Evolutionary conservation across 768 basidiomycete genomes (phyloP), one percentile per base, ranked within the genome.

Genomic region (Sutorius australiensis): DNA sequence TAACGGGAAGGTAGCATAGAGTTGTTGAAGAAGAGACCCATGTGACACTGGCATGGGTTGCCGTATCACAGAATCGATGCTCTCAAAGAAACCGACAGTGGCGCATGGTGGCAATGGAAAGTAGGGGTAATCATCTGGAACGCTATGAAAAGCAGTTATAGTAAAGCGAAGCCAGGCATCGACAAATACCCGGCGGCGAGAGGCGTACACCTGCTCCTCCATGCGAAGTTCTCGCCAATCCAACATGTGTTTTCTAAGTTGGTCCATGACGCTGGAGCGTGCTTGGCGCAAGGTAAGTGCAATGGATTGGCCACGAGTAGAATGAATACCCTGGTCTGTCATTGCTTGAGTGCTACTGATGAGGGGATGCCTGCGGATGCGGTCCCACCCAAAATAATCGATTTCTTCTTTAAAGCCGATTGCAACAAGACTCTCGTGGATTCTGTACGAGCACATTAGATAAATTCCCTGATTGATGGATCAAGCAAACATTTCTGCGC

Each of bases 381-480:
- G 70, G 21, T 67, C 63, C 67, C 67, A 71, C 21, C 63, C 63
- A 51, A 69, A 65, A 57, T 60, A 37, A 38, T 65, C 58, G 3
- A 68, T 63, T 39, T 71, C 67, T 37, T 67, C 59, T 47, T 31
- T 30, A 27, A 69, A 68, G 7, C 63, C 63, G 17, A 48, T 14
- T 17, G 55, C 39, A 14, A 61, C 31, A 32, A 68, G 59, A 45
- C 27, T 37, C 14, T 57, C 48, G 32, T 21, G 57, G 14, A 68
- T 58, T 21, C 69, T 68, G 47, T 17, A 27, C 39, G 27, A 50
- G 31, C 13, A 3, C 27, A 14, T 69, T 31, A 55, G 50, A 40
- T 1, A 2, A 46, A 45, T 49, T 36, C 55, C 1, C 21, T n/a
- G 17, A 46, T 16, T 17, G 17, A 31, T 4, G 33, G 12, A 39